Base-by-base conservation (phyloP, 768 basidiomycete genomes). In the Infundibulicybe gibba region DNA sequence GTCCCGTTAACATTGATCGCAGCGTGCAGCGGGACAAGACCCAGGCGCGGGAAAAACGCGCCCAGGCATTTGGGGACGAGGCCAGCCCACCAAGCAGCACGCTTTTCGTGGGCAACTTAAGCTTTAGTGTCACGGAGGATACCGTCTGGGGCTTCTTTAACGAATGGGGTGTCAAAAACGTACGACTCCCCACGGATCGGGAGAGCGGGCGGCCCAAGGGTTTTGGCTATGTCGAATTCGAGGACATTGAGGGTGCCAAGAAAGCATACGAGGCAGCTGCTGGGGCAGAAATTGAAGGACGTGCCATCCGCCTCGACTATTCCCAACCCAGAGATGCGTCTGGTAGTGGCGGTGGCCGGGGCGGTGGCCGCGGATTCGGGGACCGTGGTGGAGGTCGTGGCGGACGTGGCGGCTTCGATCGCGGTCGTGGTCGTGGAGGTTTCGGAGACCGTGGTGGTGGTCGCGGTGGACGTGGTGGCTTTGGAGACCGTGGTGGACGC, bases 161-260 rank as follows among this genome's bases (percentile, higher is more conserved):
- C 52, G 91, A 93, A 61, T 85, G 85, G 62, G 91, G 91, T 48
- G 80, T 97, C 51, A 88, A 89, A 71, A 85, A 73, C 59, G 90
- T 97, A 34, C 82, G 94, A 47, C 70, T 99, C 42, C 93, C 94
- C 25, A 97, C 94, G 33, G 94, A 98, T 65, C 77, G 90, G 54
- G 97, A 99, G 42, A 79, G 87, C 6, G 94, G 93, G 21, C 78
- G 75, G 51, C 85, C 90, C 40, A 98, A 97, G 67, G 97, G 97
- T 58, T 98, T 95, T 67, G 97, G 85, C 16, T 98, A 98, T 67
- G 89, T 99, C 60, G 93, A 97, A 66, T 97, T 94, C 66, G 80
- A 85, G 54, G 84, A 86, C 55, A 59, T 91, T 33, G 88, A 84
- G 20, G 70, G 77, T 45, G 90, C 97, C 10, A 85, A 84, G 69